Base-by-base conservation (phyloP, 257 asterid species). In the Hygrophila difformis region DNA sequence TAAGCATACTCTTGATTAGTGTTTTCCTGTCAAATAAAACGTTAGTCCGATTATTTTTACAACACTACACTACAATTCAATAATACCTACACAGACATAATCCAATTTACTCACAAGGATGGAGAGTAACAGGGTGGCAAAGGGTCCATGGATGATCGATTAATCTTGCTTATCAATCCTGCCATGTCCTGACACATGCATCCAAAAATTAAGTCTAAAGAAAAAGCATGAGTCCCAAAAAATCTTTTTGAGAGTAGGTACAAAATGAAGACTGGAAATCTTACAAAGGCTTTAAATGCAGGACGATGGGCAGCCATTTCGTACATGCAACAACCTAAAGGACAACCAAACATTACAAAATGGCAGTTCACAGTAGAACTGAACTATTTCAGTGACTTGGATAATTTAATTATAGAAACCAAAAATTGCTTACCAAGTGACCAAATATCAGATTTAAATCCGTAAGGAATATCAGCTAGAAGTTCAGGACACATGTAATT, bases 401-500 rank as follows among this genome's bases (percentile, higher is more conserved):
- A n/a, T n/a, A 8, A 14, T 20, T n/a, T 23, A 41, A 49, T 18
- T 13, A 31, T 45, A 39, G 6, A 52, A 18, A 12, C n/a, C 45
- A 33, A 46, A 18, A 47, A 17, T 4, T 17, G 63, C 85, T 26
- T 77, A 91, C 99, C 99, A 18, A 91, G 89, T 18, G 99, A 91
- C 99, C 99, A 86, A 46, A 91, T 91, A 66, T 91, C 99, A 8
- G 99, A 91, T 60, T 91, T 91, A 55, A 86, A 91, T 48, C 99
- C 97, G 16, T 91, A 91, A 12, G 99, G 99, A 48, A 91, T 91
- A 61, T 91, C 99, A 20, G 99, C 85, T 44, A 86, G 93, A 61
- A 91, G 99, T 70, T 91, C 99, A 8, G 99, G 99, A 52, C 99
- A 91, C 99, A 91, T 91, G 79, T 91, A 91, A 70, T 86, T 91